Evolutionary conservation across 768 basidiomycete species (phyloP), one percentile per base, ranked within the genome.

Genomic region (Gloeophyllum trabeum): DNA sequence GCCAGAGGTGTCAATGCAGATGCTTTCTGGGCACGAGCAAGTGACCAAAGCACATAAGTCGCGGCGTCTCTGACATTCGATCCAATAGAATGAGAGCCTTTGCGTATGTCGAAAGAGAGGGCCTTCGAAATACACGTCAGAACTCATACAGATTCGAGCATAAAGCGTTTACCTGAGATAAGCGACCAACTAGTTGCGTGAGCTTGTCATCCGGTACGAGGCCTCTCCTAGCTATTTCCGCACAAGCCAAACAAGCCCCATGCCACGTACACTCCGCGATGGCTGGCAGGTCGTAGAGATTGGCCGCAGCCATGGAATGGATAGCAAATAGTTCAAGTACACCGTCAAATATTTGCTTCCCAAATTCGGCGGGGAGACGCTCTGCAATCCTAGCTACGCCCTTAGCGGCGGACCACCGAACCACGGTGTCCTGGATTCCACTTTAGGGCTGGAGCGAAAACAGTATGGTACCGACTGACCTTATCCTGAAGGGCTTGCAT

Each of bases 391-490:
- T 78, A 5, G 92, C 86, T 6, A 97, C 64, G 28, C 86, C 87
- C 60, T 98, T 99, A 6, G 96, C 87, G 4, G 90, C 77, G 12
- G 94, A 91, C 76, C 89, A 97, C 39, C 96, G 83, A 10, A 98
- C 90, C 21, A 92, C 67, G 0, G 94, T 97, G 52, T 96, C 93
- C 93, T 98, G 35, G 46, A 43, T 25, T 23, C 28, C 10, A 32
- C 10, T 10, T 32, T 32, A 32, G 28, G 28, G 28, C 10, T 10
- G 10, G 28, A 10, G 28, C 28, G 28, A 32, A 10, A 32, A 10
- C 28, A 32, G 28, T 10, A 32, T 16, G 10, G 16, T 16, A 10
- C 28, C 16, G 28, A 53, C 59, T 26, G 46, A 93, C 93, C 60
- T 79, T 86, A 56, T 99, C 92, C 52, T 86, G 80, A 20, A 98